Conservation (phyloP, 2,329 filamentous ascomycete genomes). For the Didymella pinodella region DNA sequence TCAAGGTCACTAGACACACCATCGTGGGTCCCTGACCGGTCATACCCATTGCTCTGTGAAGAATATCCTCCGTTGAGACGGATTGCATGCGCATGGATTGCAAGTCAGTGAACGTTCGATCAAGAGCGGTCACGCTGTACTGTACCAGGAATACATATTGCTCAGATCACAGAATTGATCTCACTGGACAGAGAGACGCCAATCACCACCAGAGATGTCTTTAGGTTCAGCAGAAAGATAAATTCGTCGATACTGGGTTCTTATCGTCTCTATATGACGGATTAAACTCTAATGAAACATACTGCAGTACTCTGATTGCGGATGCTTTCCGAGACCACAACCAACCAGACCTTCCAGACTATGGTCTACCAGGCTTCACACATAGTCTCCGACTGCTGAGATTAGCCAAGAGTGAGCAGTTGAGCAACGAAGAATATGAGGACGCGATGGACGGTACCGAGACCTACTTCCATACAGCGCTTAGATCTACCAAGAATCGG, state of each 20-base stretch:
- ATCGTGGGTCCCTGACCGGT: not conserved
- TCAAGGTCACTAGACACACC: not conserved
- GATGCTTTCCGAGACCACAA: not conserved
- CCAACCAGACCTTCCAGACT: not conserved
- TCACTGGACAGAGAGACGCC: not conserved
- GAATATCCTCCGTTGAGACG: no score
- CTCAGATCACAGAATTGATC: not conserved
- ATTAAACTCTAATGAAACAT: not conserved
- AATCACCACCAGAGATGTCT: not conserved
- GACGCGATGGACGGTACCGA: not conserved
- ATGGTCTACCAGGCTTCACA: not conserved
- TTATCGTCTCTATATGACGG: not conserved
- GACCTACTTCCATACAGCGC: not conserved
- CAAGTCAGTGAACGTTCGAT: not conserved
- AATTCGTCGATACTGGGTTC: not conserved
- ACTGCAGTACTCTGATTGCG: not conserved
- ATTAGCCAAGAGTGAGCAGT: not conserved
- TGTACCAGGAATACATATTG: not conserved
- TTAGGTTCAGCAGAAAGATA: not conserved
- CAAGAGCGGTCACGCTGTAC: not conserved
- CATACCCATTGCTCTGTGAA: not conserved
- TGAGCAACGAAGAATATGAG: not conserved
- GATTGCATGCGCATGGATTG: slow-evolving; percentile 3
- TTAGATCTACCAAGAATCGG: not conserved
- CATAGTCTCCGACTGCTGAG: not conserved